Base-by-base conservation (phyloP, 2,329 filamentous ascomycete species). In the Xylariomycetidae sp. region DNA sequence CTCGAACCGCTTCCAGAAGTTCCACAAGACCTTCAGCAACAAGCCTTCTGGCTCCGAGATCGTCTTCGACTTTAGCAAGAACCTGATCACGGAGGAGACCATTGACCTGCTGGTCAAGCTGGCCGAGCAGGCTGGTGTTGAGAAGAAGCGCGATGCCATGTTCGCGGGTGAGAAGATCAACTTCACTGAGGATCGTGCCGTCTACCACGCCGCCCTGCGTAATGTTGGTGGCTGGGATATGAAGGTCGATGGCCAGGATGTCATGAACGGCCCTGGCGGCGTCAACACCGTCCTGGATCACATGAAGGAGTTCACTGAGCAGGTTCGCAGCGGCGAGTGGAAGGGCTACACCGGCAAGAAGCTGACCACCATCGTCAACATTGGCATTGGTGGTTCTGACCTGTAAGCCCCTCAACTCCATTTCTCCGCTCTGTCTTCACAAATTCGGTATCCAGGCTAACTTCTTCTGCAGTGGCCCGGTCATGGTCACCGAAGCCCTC, bases 1-100 rank as follows among this genome's bases (percentile, higher is more conserved):
- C 60, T 79, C 88, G 31, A 61, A 84, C 58, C 87, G 92, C 44
- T 96, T 95, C 71, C 66, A 82, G 56, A 94, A 92, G 67, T 89
- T 95, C 70, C 85, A 80, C 59, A 85, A 81, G 60, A 86, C 76
- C 55, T 95, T 96, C 64, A 70, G 79, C 19, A 89, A 86, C 64
- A 62, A 75, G 33, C 81, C 84, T 48, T 85, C 93, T 55, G 74
- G 74, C 54, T 81, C 79, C 49, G 87, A 95, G 47, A 92, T 93
- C 54, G 77, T 98, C 44, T 98, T 96, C 65, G 92, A 98, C 66
- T 98, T 95, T 69, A 92, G 84, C 71, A 98, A 98, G 79, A 98
- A 98, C 77, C 89, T 98, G 64, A 63, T 96, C 53, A 92, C 84
- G 42, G 85, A 95, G 50, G 89, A 96, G 67, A 96, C 90, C 4